Conservation (phyloP, 768 basidiomycete genomes). For the Mycena sanguinolenta region DNA sequence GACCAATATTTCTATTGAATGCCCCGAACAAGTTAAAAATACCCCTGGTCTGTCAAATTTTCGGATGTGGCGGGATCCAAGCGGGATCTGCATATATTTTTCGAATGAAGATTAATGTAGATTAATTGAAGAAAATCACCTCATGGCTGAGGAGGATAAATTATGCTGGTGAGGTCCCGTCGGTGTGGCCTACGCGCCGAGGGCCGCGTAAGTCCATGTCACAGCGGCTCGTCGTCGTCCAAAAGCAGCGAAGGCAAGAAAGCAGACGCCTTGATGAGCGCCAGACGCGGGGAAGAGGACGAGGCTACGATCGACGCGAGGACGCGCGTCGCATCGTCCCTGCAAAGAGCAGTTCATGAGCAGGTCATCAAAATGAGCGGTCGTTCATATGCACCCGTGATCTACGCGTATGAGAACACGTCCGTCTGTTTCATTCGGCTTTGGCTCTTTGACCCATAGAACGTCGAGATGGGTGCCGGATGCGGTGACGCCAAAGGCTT, state of each 20-base stretch:
- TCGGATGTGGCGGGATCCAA: no score
- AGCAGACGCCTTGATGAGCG: constrained; percentile 53
- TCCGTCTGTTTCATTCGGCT: constrained; percentile 49
- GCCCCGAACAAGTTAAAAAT: no score
- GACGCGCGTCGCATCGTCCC: constrained; percentile 49
- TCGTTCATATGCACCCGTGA: constrained; percentile 47
- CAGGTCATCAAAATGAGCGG: no score
- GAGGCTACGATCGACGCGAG: constrained; percentile 51
- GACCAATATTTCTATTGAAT: no score
- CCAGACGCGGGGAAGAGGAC: constrained; percentile 48
- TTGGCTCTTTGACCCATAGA: constrained; percentile 63
- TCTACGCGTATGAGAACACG: constrained; percentile 55
- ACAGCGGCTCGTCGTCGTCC: constrained; percentile 20
- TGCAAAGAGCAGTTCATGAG: not conserved
- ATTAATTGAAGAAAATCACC: no score
- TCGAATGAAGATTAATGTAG: no score
- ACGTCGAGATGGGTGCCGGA: constrained; percentile 71
- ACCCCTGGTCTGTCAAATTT: no score
- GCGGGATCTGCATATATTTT: no score
- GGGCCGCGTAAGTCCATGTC: not conserved
- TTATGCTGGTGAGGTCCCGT: no score
- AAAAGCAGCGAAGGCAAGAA: constrained; percentile 56
- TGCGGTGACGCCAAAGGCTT: constrained; percentile 67
- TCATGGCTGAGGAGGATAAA: not conserved
- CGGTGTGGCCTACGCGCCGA: not conserved